Percentiles rank a stretch among this genome's conserved stretches.
These are phyloP conservation scores for Russula compacta DNA, from an alignment of 768 basidiomycete species.

Conservation along the genomic window DNA sequence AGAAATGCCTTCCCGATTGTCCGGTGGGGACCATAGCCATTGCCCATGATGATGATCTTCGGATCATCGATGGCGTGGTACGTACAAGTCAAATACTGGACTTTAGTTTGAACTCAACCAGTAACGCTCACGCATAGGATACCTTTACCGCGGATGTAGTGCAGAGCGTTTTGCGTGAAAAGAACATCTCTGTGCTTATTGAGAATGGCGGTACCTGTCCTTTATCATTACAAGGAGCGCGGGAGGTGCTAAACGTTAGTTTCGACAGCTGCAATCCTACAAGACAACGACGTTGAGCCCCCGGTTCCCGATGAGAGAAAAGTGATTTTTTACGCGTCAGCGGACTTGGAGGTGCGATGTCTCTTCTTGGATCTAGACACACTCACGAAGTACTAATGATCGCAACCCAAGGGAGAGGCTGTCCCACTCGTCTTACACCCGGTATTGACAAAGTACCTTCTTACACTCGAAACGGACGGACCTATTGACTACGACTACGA, in stretches of 20 bases:
- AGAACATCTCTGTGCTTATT: background rate
- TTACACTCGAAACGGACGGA: background rate
- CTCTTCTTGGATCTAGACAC: background rate
- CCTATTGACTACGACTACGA: background rate
- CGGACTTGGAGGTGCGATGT: background rate
- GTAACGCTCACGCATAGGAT: background rate
- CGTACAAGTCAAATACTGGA: background rate
- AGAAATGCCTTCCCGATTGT: background rate
- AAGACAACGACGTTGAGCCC: background rate
- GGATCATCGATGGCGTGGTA: background rate
- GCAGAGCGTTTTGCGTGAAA: background rate
- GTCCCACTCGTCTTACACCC: background rate
- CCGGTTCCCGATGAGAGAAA: background rate
- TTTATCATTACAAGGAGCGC: background rate
- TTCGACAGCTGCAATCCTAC: background rate
- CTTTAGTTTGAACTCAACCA: background rate
- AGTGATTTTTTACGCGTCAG: background rate
- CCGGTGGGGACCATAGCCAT: background rate
- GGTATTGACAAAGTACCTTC: background rate
- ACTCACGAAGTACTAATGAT: background rate
- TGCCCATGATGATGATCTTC: conserved; percentile 5
- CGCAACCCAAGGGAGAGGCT: background rate
- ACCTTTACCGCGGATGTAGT: background rate
- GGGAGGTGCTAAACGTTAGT: background rate
- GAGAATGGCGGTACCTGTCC: conserved; percentile 1